Evolutionary conservation across 2,329 filamentous ascomycete genomes (phyloP).

Genomic region (Diaporthe australafricana): DNA sequence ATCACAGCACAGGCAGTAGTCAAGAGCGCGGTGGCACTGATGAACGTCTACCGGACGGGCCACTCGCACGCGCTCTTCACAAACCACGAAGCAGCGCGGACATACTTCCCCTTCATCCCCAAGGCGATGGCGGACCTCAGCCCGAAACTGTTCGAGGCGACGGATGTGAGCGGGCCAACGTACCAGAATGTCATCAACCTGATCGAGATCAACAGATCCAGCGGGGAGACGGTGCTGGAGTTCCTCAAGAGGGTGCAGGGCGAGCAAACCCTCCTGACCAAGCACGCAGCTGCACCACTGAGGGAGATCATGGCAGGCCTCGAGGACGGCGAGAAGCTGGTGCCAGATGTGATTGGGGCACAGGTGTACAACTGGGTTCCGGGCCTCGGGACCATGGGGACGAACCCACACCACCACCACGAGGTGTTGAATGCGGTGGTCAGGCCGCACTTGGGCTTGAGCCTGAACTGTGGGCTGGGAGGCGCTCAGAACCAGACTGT

Average conservation of each 20-base stretch:
- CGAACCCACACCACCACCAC: slow-evolving; percentile 34
- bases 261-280: slow-evolving; percentile 37
- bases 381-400: slow-evolving; percentile 34
- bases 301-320: slow-evolving; percentile 35
- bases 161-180: slow-evolving; percentile 38
- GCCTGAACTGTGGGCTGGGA: slow-evolving; percentile 27
- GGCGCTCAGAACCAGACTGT: slow-evolving; percentile 28
- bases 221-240: slow-evolving; percentile 28
- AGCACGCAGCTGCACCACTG: slow-evolving; percentile 34
- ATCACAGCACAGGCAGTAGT: slow-evolving; percentile 34
- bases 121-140: slow-evolving; percentile 31
- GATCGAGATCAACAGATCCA: slow-evolving; percentile 1
- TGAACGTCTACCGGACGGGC: slow-evolving; percentile 37
- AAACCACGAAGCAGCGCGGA: slow-evolving; percentile 38
- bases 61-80: slow-evolving; percentile 39
- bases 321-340: background rate
- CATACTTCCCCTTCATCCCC: slow-evolving; percentile 37
- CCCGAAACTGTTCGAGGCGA: slow-evolving; percentile 34
- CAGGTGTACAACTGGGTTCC: slow-evolving; percentile 39
- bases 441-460: slow-evolving; percentile 30
- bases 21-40: slow-evolving; percentile 38
- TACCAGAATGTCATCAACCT: slow-evolving; percentile 38
- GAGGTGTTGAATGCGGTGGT: slow-evolving; percentile 31
- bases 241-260: slow-evolving; percentile 36
- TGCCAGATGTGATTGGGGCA: slow-evolving; percentile 33